Base-by-base conservation (phyloP, 306 rosid species). In the Mucuna pruriens region DNA sequence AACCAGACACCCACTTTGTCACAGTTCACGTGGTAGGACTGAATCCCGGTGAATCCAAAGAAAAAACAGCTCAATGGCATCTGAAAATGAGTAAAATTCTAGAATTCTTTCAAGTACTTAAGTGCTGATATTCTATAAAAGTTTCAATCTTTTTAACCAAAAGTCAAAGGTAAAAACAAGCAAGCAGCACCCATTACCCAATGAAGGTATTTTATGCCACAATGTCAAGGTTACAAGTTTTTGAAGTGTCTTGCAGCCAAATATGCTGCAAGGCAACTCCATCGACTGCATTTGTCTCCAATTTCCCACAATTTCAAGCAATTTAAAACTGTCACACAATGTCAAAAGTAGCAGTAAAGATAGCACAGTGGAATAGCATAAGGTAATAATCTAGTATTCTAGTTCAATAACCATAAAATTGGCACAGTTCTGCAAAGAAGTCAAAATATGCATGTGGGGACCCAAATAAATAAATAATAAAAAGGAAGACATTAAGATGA, bases 381-480 rank as follows among this genome's bases (percentile, higher is more conserved):
- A 46, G 33, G 34, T 48, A 52, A 15, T n/a, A n/a, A n/a, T n/a
- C n/a, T n/a, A n/a, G n/a, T n/a, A n/a, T n/a, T 57, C 76, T 57
- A 57, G 73, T 45, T 67, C 82, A 39, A 44, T 58, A 63, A 23
- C 77, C 22, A 67, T 44, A 5, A 51, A 58, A 57, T 67, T 29
- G 26, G 54, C 39, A 80, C 16, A 61, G 55, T 54, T 66, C 22
- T 74, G 49, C 63, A 23, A 33, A 64, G 4, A 58, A 65, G 77
- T 79, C 51, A 67, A 68, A 61, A 74, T 16, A 80, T 80, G 62
- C 75, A 69, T 38, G 87, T 75, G 76, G 78, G 75, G 76, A 61
- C 78, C 79, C 4, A 22, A 73, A 22, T n/a, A 29, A 55, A 29
- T 7, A 17, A 52, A 23, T 6, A 73, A 65, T 15, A 67, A 76